Conservation (phyloP, 75 land plant genomes). For the Larix kaempferi region DNA sequence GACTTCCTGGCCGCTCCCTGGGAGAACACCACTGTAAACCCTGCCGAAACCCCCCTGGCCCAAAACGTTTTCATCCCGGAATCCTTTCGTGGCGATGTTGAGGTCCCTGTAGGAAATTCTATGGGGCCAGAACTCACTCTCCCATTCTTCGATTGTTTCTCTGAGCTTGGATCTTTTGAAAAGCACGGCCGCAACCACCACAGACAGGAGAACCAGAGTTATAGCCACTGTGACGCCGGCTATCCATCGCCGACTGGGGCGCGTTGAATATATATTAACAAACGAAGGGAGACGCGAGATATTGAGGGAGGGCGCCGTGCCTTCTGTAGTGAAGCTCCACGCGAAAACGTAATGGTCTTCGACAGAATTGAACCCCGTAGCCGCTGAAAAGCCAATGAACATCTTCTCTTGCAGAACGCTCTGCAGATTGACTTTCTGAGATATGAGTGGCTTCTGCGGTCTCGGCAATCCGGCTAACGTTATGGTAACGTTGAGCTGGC, state of each 20-base stretch:
- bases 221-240: not conserved
- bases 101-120: conserved; percentile 46
- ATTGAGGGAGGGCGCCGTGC: not conserved
- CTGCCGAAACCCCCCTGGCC: conserved; percentile 53
- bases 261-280: not conserved
- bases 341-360: too few relatives aligned
- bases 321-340: not conserved
- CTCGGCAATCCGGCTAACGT: too few relatives aligned
- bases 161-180: not conserved
- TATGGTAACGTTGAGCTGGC: too few relatives aligned
- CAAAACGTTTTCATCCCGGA: conserved; percentile 26
- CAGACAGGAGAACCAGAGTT: not conserved
- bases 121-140: conserved; percentile 30
- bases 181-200: not conserved
- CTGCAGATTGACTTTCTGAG: too few relatives aligned
- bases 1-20: not conserved
- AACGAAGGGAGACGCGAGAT: not conserved
- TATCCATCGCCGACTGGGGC: not conserved
- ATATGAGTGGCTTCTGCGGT: too few relatives aligned
- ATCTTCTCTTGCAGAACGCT: too few relatives aligned
- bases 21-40: conserved; percentile 44
- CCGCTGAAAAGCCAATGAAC: too few relatives aligned
- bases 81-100: conserved; percentile 38
- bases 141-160: conserved; percentile 39
- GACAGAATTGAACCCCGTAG: too few relatives aligned